Evolutionary conservation across 2,329 filamentous ascomycete genomes (phyloP).

Genomic region (Helotiales sp.): DNA sequence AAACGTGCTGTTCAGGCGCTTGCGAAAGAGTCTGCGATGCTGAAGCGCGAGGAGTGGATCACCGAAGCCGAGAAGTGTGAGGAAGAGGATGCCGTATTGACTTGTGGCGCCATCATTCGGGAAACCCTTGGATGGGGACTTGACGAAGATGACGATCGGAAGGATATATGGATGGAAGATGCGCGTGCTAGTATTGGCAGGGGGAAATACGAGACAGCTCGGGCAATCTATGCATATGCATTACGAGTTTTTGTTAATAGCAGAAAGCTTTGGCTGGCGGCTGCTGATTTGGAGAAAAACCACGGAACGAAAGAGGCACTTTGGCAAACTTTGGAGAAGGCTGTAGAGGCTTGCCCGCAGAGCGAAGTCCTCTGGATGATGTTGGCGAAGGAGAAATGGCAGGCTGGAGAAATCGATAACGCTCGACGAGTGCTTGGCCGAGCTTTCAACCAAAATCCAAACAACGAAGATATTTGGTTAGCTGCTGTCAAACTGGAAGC

Average conservation of each 20-base stretch:
- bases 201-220: slow-evolving; percentile 85
- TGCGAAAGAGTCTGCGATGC: slow-evolving; percentile 91
- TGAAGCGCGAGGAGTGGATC: slow-evolving; percentile 97
- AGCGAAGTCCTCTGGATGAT: slow-evolving; percentile 95
- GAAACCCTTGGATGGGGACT: slow-evolving; percentile 92
- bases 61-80: slow-evolving; percentile 93
- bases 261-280: slow-evolving; percentile 86
- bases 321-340: slow-evolving; percentile 86
- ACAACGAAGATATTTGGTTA: slow-evolving; percentile 98
- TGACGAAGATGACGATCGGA: slow-evolving; percentile 95
- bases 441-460: slow-evolving; percentile 93
- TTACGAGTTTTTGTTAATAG: slow-evolving; percentile 88
- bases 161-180: slow-evolving; percentile 95
- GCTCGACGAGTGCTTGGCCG: slow-evolving; percentile 83
- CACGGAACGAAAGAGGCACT: slow-evolving; percentile 85
- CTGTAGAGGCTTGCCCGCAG: slow-evolving; percentile 89
- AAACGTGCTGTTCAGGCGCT: slow-evolving; percentile 89
- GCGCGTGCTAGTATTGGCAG: slow-evolving; percentile 80
- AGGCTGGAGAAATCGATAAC: slow-evolving; percentile 84
- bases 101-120: slow-evolving; percentile 86
- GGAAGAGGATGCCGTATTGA: slow-evolving; percentile 84
- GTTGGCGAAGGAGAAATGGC: slow-evolving; percentile 93
- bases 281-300: slow-evolving; percentile 87
- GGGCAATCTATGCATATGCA: slow-evolving; percentile 92
- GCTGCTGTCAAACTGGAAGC: slow-evolving; percentile 96